phyloP scores from a whole-genome alignment of 1,284 basidiomycete species.

The Amylostereum areolatum region DNA sequence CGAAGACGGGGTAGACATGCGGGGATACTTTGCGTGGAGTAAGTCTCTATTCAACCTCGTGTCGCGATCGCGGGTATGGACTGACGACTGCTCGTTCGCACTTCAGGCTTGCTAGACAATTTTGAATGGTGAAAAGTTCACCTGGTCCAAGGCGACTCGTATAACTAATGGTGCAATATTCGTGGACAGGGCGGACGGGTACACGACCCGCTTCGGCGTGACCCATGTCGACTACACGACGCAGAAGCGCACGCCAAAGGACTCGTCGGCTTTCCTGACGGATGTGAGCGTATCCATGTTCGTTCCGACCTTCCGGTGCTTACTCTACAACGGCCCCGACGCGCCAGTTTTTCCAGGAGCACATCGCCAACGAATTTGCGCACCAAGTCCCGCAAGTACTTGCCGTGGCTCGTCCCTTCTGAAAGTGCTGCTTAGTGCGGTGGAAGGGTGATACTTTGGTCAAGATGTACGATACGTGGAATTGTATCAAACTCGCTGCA shows the following conservation, averaged over 20 bases:
- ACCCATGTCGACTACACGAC: slow-evolving; percentile 59
- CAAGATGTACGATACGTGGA: too few relatives aligned
- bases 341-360: slow-evolving; percentile 4
- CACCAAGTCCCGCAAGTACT: too few relatives aligned
- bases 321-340: not conserved
- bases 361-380: slow-evolving; percentile 1
- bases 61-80: not conserved
- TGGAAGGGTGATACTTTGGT: too few relatives aligned
- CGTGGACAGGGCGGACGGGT: slow-evolving; percentile 42
- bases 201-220: slow-evolving; percentile 48
- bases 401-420: too few relatives aligned
- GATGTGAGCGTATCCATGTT: slow-evolving; percentile 14
- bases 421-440: too few relatives aligned
- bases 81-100: not conserved
- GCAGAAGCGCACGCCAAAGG: slow-evolving; percentile 57
- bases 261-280: slow-evolving; percentile 44
- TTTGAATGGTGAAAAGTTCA: slow-evolving; percentile 52
- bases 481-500: too few relatives aligned
- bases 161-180: not conserved
- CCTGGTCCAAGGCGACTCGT: too few relatives aligned
- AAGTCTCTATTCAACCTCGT: slow-evolving; percentile 3
- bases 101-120: slow-evolving; percentile 52
- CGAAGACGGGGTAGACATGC: slow-evolving; percentile 53
- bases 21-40: slow-evolving; percentile 64
- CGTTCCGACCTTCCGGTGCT: not conserved